Conservation (phyloP, 1,284 basidiomycete species). For the Naganishia cerealis region DNA sequence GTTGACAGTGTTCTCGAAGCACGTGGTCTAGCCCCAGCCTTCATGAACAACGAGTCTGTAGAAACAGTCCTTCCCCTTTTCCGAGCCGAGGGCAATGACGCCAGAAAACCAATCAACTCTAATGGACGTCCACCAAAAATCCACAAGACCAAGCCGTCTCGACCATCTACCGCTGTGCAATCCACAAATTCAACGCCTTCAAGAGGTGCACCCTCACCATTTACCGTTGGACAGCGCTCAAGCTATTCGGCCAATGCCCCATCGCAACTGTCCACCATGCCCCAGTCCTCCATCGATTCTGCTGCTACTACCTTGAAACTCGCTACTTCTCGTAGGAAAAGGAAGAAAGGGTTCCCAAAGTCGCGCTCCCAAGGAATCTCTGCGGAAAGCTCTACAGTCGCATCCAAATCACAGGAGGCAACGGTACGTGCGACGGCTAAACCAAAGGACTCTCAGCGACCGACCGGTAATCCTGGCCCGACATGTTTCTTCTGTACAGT, state of each 20-base stretch:
- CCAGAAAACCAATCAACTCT: background rate
- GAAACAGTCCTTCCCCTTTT: slow-evolving; percentile 6
- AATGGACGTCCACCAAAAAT: background rate
- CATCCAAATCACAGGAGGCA: background rate
- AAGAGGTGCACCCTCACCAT: background rate
- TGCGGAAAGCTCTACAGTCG: background rate
- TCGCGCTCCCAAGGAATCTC: background rate
- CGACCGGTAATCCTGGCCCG: background rate
- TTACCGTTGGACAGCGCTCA: background rate
- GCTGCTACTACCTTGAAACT: background rate
- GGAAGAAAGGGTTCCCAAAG: background rate
- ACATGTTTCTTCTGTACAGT: slow-evolving; percentile 22
- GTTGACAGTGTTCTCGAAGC: slow-evolving; percentile 8
- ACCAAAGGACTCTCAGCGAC: background rate
- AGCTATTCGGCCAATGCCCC: background rate
- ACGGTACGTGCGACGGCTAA: background rate
- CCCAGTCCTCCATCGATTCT: background rate
- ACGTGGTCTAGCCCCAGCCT: slow-evolving; percentile 10
- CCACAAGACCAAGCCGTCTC: slow-evolving; percentile 1
- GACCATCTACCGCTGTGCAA: background rate
- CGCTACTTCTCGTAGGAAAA: background rate
- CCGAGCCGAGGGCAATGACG: background rate
- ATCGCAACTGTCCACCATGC: background rate
- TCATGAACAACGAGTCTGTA: background rate
- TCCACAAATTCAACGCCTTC: background rate